Evolutionary conservation across 1,284 basidiomycete genomes (phyloP).

Genomic region (Apiotrichum mycotoxinovorans): DNA sequence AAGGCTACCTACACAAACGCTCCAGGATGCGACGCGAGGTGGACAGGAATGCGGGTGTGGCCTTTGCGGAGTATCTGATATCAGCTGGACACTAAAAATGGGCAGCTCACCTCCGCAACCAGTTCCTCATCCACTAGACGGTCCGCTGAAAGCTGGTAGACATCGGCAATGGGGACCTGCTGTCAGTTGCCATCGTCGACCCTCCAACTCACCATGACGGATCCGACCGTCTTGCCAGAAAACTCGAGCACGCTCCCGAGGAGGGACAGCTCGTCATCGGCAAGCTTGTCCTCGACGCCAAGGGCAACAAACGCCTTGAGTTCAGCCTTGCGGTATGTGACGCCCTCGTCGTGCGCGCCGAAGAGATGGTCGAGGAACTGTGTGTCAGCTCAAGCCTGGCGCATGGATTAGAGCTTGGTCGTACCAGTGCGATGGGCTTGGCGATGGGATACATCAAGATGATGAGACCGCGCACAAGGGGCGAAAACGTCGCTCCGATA

Average conservation of each 20-base stretch:
- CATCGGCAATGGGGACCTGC: slow-evolving; percentile 51
- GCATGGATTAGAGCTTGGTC: slow-evolving; percentile 12
- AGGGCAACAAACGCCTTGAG: slow-evolving; percentile 78
- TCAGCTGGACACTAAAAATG: neutral
- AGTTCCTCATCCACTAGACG: slow-evolving; percentile 57
- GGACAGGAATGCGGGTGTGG: slow-evolving; percentile 79
- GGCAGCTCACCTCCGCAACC: slow-evolving; percentile 60
- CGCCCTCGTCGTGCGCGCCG: slow-evolving; percentile 53
- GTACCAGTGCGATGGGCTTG: slow-evolving; percentile 47
- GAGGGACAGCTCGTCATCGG: slow-evolving; percentile 79
- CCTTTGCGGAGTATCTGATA: slow-evolving; percentile 23
- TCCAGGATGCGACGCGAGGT: slow-evolving; percentile 65
- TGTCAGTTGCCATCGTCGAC: slow-evolving; percentile 1
- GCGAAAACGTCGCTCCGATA: slow-evolving; percentile 54
- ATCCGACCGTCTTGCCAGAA: slow-evolving; percentile 71
- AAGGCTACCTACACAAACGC: slow-evolving; percentile 48
- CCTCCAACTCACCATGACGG: slow-evolving; percentile 61
- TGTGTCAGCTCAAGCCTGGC: neutral
- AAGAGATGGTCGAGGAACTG: slow-evolving; percentile 51
- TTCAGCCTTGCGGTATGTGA: slow-evolving; percentile 85
- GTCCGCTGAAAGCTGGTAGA: slow-evolving; percentile 51
- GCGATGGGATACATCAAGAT: slow-evolving; percentile 51
- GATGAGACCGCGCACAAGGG: slow-evolving; percentile 51
- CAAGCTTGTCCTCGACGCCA: slow-evolving; percentile 66
- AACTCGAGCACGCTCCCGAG: slow-evolving; percentile 79